Base-by-base conservation (phyloP, 108 stramenopile species). In the Nitzschia sp. region DNA sequence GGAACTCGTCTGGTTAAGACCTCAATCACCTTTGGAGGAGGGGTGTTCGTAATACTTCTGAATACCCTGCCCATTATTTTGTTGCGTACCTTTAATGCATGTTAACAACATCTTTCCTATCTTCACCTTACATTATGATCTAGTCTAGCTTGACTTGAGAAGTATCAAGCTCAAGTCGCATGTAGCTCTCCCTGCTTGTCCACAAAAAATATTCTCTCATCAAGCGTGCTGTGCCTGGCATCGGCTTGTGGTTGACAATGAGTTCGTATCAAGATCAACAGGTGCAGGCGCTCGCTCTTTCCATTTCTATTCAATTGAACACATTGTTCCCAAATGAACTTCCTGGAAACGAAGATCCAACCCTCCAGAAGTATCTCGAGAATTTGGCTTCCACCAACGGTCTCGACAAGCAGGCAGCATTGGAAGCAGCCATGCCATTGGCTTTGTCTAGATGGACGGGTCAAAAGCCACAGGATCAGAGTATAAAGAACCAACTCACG, bases 401-500 rank as follows among this genome's bases (percentile, higher is more conserved):
- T 34, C 29, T 3, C 1, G 29, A 34, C 29, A 34, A 34, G 3
- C 1, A 34, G 29, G 3, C 1, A 5, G 29, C 29, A 34, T 34
- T 34, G 29, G 19, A 58, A 8, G 12, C 15, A 2, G 26, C 57
- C 38, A 34, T 46, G 43, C 6, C 41, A 21, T 2, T 62, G n/a
- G 61, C 41, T 8, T 37, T 62, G 3, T 9, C 42, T 20, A n/a
- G 11, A 15, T 62, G 61, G 61, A 62, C 42, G 43, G 20, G 43
- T 7, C 21, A 34, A 34, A 34, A 34, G 29, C 1, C 29, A 34
- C 3, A 34, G 29, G 37, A 3, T 2, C 12, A 59, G 39, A 37
- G 39, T 15, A 2, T 8, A 15, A 38, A 59, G 39, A 15, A 34
- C 5, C 1, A 1, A 34, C 5, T 20, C 9, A 72, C 52, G 11